phyloP scores from a whole-genome alignment of 2,329 filamentous ascomycete species.

The Aspergillus versicolor region DNA sequence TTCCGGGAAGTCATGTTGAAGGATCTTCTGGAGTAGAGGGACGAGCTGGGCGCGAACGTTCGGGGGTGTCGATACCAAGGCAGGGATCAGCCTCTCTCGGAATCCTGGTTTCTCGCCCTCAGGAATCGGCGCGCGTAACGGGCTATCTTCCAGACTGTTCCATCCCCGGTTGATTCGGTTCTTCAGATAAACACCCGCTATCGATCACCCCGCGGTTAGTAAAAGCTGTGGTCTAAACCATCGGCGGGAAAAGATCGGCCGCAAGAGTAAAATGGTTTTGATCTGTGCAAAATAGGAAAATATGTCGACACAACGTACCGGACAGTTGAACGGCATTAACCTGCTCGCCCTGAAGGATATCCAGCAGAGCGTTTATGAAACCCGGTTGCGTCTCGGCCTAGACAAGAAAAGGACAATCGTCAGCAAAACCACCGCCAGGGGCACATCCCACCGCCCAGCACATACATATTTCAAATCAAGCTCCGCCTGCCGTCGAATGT shows the following conservation, averaged over 20 bases:
- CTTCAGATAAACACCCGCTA: conserved; percentile 96
- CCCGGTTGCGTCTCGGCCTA: conserved; percentile 88
- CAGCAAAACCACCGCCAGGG: neutral
- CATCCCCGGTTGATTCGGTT: conserved; percentile 94
- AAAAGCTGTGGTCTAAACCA: neutral
- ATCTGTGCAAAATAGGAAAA: conserved; percentile 4
- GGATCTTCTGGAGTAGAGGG: conserved; percentile 90
- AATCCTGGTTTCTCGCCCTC: conserved; percentile 88
- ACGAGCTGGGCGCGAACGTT: conserved; percentile 90
- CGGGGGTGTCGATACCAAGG: conserved; percentile 76
- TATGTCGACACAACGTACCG: conserved; percentile 59
- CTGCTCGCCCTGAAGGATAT: conserved; percentile 86
- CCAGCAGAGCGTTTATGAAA: conserved; percentile 86
- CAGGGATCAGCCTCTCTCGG: conserved; percentile 81
- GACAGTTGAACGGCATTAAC: conserved; percentile 81
- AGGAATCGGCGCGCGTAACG: conserved; percentile 71
- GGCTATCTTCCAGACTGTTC: conserved; percentile 73
- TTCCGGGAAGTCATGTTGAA: conserved; percentile 91
- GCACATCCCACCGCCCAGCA: conserved; percentile 19
- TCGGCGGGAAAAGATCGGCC: neutral
- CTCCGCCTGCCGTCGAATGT: conserved; percentile 62
- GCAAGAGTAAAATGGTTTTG: neutral
- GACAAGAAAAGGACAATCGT: conserved; percentile 12
- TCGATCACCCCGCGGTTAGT: conserved; percentile 13
- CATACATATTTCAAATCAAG: conserved; percentile 64